Percentiles rank a stretch among this genome's conserved stretches.
Conservation (phyloP, 2,329 filamentous ascomycete species). For the Hypoxylon sp. region DNA sequence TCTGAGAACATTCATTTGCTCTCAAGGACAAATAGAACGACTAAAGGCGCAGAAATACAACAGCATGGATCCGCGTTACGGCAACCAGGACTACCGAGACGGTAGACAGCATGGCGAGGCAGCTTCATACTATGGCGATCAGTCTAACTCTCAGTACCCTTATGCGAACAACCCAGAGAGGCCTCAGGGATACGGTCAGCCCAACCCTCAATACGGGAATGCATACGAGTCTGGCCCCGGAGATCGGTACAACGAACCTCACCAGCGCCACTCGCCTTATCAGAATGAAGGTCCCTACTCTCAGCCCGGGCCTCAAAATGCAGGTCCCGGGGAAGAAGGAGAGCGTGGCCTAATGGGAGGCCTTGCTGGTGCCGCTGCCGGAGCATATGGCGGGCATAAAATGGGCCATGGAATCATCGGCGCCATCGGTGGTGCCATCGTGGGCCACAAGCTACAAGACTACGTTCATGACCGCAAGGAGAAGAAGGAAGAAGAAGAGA, state of each 20-base stretch:
- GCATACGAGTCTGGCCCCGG: constrained; percentile 13
- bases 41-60: not conserved
- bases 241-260: constrained; percentile 27
- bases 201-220: constrained; percentile 32
- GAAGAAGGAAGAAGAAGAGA: constrained; percentile 54
- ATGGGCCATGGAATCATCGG: constrained; percentile 59
- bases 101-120: constrained; percentile 33
- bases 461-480: constrained; percentile 59
- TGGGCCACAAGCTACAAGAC: constrained; percentile 61
- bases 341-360: constrained; percentile 61
- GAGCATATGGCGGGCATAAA: constrained; percentile 60
- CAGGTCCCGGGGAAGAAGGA: constrained; percentile 53
- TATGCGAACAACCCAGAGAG: constrained; percentile 12
- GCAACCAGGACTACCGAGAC: constrained; percentile 21
- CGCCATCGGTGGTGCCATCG: constrained; percentile 59
- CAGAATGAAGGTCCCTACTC: constrained; percentile 19
- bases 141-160: constrained; percentile 27
- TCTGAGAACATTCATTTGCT: not conserved
- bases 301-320: constrained; percentile 15
- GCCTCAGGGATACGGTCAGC: constrained; percentile 30
- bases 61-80: constrained; percentile 37
- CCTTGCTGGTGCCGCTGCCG: constrained; percentile 59
- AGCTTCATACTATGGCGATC: constrained; percentile 37
- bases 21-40: not conserved
- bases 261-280: constrained; percentile 14